Base-by-base conservation (phyloP, 495 filamentous ascomycete species). In the Saxophila tyrrhenica region DNA sequence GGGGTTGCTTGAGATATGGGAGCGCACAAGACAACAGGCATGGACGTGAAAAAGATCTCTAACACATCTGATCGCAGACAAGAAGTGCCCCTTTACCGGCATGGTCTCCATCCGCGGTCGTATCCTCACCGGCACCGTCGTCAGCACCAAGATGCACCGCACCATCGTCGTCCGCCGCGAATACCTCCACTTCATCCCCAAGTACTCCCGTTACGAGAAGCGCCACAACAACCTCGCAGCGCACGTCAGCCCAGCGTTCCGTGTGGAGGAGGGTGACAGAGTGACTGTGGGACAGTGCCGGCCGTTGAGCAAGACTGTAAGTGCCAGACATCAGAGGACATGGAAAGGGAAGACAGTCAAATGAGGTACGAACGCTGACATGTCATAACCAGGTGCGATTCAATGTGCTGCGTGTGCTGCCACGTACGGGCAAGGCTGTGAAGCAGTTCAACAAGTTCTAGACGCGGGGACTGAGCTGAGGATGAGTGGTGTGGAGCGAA, bases 71-170 rank as follows among this genome's bases (percentile, higher is more conserved):
- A n/a, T 29, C 41, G 68, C 72, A 95, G 92, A 99, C 83, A 96
- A 99, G 85, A 99, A 99, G 80, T 99, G 92, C 83, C 92, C 92
- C 65, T 99, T 97, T 83, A 94, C 88, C 62, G 94, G 94, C 70
- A 76, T 87, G 69, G 89, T 97, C 67, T 95, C 89, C 64, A 96
- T 97, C 80, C 92, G 92, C 78, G 92, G 92, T 71, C 90, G 92
- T 90, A 96, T 99, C 84, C 79, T 99, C 62, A 95, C 91, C 68
- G 92, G 92, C 68, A 94, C 87, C 70, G 92, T 99, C 66, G 86
- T 97, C 70, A 95, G 89, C 60, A 99, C 94, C 46, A 65, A 65
- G 55, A 66, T 66, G 64, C 62, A 66, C 56, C 64, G 64, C 39
- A 98, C 92, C 65, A 79, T 96, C 70, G 82, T 97, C 79, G 95